Conservation (phyloP, 495 filamentous ascomycete species). For the Aspergillus hancockii region DNA sequence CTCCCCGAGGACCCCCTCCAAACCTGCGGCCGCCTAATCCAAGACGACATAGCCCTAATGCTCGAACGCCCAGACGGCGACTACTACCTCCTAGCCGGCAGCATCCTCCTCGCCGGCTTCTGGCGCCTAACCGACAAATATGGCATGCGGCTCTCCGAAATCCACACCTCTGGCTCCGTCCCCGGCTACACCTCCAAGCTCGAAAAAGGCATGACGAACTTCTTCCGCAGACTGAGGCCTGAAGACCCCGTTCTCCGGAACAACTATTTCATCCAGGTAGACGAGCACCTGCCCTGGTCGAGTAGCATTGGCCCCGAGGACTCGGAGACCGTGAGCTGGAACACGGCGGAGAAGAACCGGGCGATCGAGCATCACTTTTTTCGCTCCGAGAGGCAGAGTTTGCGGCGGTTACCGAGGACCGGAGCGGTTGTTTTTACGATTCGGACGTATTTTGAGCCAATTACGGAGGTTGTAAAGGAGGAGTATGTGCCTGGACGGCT, state of each 20-base stretch:
- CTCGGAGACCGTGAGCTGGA: slow-evolving; percentile 63
- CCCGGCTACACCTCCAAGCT: slow-evolving; percentile 76
- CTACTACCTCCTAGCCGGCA: slow-evolving; percentile 82
- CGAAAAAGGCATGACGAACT: slow-evolving; percentile 81
- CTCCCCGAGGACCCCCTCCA: no score
- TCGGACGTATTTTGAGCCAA: slow-evolving; percentile 74
- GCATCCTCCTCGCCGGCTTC: slow-evolving; percentile 80
- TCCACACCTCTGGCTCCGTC: slow-evolving; percentile 81
- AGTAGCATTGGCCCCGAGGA: slow-evolving; percentile 77
- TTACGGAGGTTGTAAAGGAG: slow-evolving; percentile 66
- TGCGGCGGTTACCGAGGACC: slow-evolving; percentile 69
- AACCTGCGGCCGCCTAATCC: slow-evolving; percentile 69
- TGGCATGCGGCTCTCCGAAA: slow-evolving; percentile 79
- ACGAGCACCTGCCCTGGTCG: slow-evolving; percentile 71
- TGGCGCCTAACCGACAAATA: slow-evolving; percentile 86
- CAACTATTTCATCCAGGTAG: slow-evolving; percentile 80
- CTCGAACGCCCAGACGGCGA: slow-evolving; percentile 75
- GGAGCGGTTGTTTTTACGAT: slow-evolving; percentile 83
- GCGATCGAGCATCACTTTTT: slow-evolving; percentile 77
- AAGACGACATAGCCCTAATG: slow-evolving; percentile 90
- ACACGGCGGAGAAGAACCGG: slow-evolving; percentile 73
- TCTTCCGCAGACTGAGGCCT: slow-evolving; percentile 67
- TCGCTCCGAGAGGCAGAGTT: slow-evolving; percentile 74
- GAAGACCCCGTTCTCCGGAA: slow-evolving; percentile 66
- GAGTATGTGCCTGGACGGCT: slow-evolving; percentile 70